phyloP scores from a whole-genome alignment of 495 filamentous ascomycete genomes.

The Talaromyces borbonicus region DNA sequence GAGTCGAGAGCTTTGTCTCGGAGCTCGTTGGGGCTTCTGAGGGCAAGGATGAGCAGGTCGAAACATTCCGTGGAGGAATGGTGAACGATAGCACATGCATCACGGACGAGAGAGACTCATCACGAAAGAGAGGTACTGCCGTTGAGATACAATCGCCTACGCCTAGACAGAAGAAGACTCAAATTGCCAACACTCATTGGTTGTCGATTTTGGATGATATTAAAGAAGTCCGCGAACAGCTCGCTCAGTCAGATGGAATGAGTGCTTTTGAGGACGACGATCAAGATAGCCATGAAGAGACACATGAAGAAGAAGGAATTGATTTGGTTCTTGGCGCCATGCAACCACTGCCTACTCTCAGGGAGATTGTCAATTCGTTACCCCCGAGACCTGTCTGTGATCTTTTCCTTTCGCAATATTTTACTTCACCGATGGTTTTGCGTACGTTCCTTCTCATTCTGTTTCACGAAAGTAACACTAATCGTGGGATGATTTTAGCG shows the following conservation, averaged over 20 bases:
- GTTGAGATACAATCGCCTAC: neutral
- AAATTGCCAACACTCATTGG: conserved; percentile 45
- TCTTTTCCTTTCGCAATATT: conserved; percentile 36
- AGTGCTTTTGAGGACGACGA: neutral
- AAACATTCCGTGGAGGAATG: conserved; percentile 28
- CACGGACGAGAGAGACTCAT: neutral
- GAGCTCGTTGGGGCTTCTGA: neutral
- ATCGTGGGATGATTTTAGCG: conserved; percentile 7
- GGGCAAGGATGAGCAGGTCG: neutral
- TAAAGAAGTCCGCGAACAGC: conserved; percentile 25
- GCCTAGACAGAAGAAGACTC: conserved; percentile 8
- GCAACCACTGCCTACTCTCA: conserved; percentile 16
- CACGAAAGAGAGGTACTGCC: neutral
- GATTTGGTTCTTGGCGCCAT: conserved; percentile 22
- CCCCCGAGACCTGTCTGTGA: conserved; percentile 29
- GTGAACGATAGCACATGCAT: conserved; percentile 7
- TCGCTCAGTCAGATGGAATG: conserved; percentile 14
- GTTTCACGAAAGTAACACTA: neutral
- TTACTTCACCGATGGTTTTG: conserved; percentile 34
- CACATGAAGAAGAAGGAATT: conserved; percentile 16
- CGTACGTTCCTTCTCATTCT: neutral
- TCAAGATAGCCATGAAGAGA: conserved; percentile 17
- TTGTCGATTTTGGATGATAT: conserved; percentile 44
- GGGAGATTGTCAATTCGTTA: conserved; percentile 25
- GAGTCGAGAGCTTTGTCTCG: conserved; percentile 44